phyloP scores from a whole-genome alignment of 2,329 filamentous ascomycete species.

The Xylaria multiplex region DNA sequence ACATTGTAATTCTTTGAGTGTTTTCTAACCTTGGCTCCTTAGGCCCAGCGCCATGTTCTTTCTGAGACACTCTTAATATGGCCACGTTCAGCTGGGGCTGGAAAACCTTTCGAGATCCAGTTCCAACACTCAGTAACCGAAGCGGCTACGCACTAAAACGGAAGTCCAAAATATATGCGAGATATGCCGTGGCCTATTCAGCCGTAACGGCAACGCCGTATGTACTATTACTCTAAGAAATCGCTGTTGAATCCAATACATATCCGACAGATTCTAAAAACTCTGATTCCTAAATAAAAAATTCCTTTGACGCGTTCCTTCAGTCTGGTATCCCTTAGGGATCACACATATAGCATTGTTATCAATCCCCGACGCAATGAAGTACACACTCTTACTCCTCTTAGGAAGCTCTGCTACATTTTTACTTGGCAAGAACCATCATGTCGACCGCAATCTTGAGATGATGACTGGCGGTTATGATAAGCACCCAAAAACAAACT shows the following conservation, averaged over 20 bases:
- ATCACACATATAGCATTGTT: not conserved
- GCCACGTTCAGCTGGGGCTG: slow-evolving; percentile 6
- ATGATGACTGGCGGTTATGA: slow-evolving; percentile 7
- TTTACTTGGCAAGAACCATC: slow-evolving; percentile 1
- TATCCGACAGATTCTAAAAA: not conserved
- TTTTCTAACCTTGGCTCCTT: not conserved
- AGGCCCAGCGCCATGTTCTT: not conserved
- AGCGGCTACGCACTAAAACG: not conserved
- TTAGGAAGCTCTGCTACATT: slow-evolving; percentile 7
- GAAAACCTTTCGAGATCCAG: not conserved
- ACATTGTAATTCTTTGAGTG: not conserved
- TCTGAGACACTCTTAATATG: not conserved
- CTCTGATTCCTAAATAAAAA: not conserved
- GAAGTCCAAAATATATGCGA: not conserved
- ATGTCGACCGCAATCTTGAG: slow-evolving; percentile 5
- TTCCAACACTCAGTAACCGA: slow-evolving; percentile 12
- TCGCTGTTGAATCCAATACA: not conserved
- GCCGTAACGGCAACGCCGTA: not conserved
- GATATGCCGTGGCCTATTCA: not conserved
- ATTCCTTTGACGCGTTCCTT: not conserved
- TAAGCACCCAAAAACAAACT: slow-evolving; percentile 10
- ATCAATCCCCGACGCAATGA: slow-evolving; percentile 1
- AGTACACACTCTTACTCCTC: not conserved
- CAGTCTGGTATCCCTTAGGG: not conserved
- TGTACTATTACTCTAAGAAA: not conserved